These are phyloP conservation scores for Didymella arachidicola DNA, from an alignment of 2,329 filamentous ascomycete species.

Conservation along the genomic window DNA sequence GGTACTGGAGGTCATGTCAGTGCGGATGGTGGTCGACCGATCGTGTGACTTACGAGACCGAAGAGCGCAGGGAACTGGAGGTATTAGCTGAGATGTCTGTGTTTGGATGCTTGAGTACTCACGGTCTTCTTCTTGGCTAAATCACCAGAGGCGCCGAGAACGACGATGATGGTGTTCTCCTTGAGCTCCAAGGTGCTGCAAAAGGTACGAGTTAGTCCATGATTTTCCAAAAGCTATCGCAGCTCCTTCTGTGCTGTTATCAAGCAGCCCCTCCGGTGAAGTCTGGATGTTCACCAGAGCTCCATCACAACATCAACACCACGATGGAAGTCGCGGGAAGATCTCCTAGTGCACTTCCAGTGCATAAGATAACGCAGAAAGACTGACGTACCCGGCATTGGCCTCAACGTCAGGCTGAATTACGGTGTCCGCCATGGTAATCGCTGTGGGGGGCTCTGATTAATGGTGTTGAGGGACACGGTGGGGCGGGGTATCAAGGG, in stretches of 20 bases:
- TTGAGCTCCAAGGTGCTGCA: constrained; percentile 89
- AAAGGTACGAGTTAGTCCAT: constrained; percentile 39
- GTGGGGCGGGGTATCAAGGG: constrained; percentile 29
- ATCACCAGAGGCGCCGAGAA: constrained; percentile 96
- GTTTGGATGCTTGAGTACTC: constrained; percentile 48
- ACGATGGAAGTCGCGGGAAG: constrained; percentile 1
- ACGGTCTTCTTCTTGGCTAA: constrained; percentile 99
- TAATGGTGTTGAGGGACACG: constrained; percentile 30
- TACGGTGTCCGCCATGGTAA: constrained; percentile 57
- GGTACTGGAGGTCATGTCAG: constrained; percentile 69
- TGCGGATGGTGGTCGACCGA: constrained; percentile 11
- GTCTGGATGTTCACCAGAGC: background rate
- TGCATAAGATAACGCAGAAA: background rate
- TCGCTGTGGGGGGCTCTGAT: constrained; percentile 30
- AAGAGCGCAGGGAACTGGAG: constrained; percentile 92
- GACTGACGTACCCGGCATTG: constrained; percentile 56
- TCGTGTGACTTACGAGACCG: constrained; percentile 77
- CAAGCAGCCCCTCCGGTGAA: constrained; percentile 24
- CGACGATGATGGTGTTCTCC: constrained; percentile 96
- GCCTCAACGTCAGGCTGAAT: constrained; percentile 56
- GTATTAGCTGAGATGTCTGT: constrained; percentile 31
- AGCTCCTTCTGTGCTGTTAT: constrained; percentile 23
- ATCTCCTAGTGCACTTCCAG: background rate
- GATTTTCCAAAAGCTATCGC: constrained; percentile 1
- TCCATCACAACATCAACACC: constrained; percentile 9